A percentile compares a stretch with the other conserved stretches of the same genome.
phyloP scores from a whole-genome alignment of 345 rosid species.

The Carallia brachiata region DNA sequence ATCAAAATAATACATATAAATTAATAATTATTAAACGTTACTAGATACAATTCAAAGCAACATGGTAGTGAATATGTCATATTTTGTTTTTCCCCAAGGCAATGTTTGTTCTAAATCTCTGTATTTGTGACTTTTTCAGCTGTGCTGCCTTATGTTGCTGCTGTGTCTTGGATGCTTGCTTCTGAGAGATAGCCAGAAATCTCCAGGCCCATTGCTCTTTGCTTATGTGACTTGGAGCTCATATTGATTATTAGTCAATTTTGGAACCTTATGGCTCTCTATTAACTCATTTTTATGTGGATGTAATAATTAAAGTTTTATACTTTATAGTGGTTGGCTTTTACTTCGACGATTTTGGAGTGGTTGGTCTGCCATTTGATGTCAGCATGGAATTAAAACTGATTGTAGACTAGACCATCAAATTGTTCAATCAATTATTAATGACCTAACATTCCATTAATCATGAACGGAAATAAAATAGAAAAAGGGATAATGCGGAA shows the following conservation, averaged over 20 bases:
- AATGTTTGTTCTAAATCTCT: neutral
- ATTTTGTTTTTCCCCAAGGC: too few relatives aligned
- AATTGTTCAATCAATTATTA: too few relatives aligned
- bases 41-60: too few relatives aligned
- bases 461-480: too few relatives aligned
- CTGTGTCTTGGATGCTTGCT: conserved; percentile 62
- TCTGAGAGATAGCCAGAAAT: conserved; percentile 22
- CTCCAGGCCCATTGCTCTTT: neutral
- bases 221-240: too few relatives aligned
- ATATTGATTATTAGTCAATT: too few relatives aligned
- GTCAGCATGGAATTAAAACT: too few relatives aligned
- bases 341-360: neutral
- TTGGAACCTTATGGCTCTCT: too few relatives aligned
- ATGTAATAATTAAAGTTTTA: neutral
- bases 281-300: neutral
- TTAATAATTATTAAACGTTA: neutral
- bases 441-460: too few relatives aligned
- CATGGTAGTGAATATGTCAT: too few relatives aligned
- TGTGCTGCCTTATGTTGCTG: conserved; percentile 78
- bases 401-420: too few relatives aligned
- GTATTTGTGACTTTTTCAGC: conserved; percentile 30
- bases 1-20: neutral
- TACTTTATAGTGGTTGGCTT: neutral
- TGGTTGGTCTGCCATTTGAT: neutral
- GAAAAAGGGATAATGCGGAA: too few relatives aligned